These are phyloP conservation scores for Alectoria sarmentosa DNA, from an alignment of 495 filamentous ascomycete genomes.

Conservation along the genomic window DNA sequence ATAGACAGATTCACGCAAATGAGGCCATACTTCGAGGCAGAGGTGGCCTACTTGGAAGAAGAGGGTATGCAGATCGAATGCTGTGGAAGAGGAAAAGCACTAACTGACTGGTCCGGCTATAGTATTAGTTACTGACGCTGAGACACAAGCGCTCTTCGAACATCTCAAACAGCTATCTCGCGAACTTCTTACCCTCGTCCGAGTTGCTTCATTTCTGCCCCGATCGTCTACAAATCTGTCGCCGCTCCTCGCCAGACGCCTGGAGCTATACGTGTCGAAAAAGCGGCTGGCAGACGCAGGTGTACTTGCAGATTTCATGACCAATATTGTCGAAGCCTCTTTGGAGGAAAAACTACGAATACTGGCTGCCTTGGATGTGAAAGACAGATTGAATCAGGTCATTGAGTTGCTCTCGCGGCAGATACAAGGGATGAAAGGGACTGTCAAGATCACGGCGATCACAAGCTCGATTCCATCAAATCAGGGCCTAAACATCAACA, in stretches of 20 bases:
- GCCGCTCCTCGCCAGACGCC: slow-evolving; percentile 71
- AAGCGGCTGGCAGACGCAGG: slow-evolving; percentile 76
- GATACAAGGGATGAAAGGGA: slow-evolving; percentile 72
- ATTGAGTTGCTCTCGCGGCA: slow-evolving; percentile 75
- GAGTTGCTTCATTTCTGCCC: slow-evolving; percentile 71
- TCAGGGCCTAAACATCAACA: slow-evolving; percentile 46
- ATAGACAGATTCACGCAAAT: slow-evolving; percentile 69
- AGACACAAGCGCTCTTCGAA: slow-evolving; percentile 61
- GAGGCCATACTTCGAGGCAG: slow-evolving; percentile 78
- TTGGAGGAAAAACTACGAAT: slow-evolving; percentile 86
- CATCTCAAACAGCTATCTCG: slow-evolving; percentile 74
- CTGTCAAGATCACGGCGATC: slow-evolving; percentile 67
- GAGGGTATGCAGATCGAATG: slow-evolving; percentile 38
- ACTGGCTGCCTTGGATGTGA: slow-evolving; percentile 66
- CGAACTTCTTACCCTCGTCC: slow-evolving; percentile 72
- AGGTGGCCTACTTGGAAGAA: slow-evolving; percentile 57
- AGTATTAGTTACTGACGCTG: slow-evolving; percentile 45
- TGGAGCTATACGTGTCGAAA: slow-evolving; percentile 76
- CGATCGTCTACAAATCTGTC: slow-evolving; percentile 56
- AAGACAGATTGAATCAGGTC: slow-evolving; percentile 67
- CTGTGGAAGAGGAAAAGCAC: slow-evolving; percentile 2
- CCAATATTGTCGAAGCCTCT: slow-evolving; percentile 74
- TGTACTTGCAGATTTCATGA: slow-evolving; percentile 91
- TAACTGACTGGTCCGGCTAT: slow-evolving; percentile 32
- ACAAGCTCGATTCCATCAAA: slow-evolving; percentile 49